These are phyloP conservation scores for Fulvia fulva DNA, from an alignment of 2,329 filamentous ascomycete species.

Conservation along the genomic window DNA sequence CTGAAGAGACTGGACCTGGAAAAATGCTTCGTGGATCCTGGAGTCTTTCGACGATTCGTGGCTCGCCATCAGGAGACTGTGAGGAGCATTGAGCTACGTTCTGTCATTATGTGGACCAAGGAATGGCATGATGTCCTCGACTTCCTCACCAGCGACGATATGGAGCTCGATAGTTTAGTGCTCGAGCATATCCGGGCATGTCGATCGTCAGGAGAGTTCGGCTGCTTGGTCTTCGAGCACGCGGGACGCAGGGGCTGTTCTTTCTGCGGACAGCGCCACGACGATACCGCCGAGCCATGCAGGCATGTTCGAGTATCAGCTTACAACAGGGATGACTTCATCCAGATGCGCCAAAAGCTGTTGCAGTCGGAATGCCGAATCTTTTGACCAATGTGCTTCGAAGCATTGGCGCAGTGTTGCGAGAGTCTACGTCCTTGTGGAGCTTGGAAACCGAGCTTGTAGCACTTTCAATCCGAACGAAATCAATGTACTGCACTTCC, in stretches of 20 bases:
- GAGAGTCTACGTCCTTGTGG: too few species aligned
- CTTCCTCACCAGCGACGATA: background rate
- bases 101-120: background rate
- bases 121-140: background rate
- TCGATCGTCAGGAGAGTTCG: background rate
- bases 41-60: background rate
- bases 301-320: background rate
- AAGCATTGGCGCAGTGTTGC: background rate
- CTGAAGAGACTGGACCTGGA: background rate
- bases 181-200: background rate
- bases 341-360: background rate
- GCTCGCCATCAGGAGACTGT: background rate
- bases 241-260: background rate
- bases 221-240: background rate
- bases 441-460: too few species aligned
- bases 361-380: background rate
- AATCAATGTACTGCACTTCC: too few species aligned
- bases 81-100: background rate
- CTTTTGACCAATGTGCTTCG: background rate
- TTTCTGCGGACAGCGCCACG: background rate
- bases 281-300: background rate
- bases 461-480: too few species aligned
- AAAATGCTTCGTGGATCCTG: background rate
- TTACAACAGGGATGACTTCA: background rate
- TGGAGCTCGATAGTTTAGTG: background rate